Conservation (phyloP, 1,139 yeast genomes). For the Geotrichum cucujoidarum region DNA sequence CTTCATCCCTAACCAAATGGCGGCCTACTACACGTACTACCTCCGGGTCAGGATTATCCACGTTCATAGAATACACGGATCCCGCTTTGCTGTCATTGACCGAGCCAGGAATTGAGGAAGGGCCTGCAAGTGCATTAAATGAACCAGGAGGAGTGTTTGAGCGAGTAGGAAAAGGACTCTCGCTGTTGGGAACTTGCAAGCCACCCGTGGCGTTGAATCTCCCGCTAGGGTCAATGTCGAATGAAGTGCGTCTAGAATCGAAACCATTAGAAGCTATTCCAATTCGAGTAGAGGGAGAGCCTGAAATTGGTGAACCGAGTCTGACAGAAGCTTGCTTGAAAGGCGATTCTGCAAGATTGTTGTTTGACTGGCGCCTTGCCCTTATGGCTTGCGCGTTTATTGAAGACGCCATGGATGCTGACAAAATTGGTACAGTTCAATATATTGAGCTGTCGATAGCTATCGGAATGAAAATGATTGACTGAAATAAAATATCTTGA, state of each 20-base stretch:
- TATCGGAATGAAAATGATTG: too few species aligned
- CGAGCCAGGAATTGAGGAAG: background rate
- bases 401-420: constrained; percentile 19
- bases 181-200: background rate
- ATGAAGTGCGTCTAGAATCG: constrained; percentile 17
- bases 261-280: constrained; percentile 7
- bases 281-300: constrained; percentile 14
- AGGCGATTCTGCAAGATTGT: constrained; percentile 25
- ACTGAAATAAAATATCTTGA: background rate
- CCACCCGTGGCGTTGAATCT: constrained; percentile 1
- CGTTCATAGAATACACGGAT: constrained; percentile 18
- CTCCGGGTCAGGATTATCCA: constrained; percentile 49
- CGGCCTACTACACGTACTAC: constrained; percentile 54
- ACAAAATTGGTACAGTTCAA: too few species aligned
- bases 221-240: constrained; percentile 13
- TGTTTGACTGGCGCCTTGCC: constrained; percentile 18
- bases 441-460: too few species aligned
- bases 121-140: background rate
- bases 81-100: constrained; percentile 12
- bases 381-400: constrained; percentile 6
- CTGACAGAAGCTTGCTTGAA: constrained; percentile 30
- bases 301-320: constrained; percentile 26
- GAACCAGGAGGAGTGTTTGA: constrained; percentile 15
- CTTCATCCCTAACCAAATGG: constrained; percentile 44
- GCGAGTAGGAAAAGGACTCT: constrained; percentile 10